A percentile compares a stretch with the other conserved stretches of the same genome.
Evolutionary conservation across 148 eudicot species (phyloP).

Genomic region (Agrostemma githago): DNA sequence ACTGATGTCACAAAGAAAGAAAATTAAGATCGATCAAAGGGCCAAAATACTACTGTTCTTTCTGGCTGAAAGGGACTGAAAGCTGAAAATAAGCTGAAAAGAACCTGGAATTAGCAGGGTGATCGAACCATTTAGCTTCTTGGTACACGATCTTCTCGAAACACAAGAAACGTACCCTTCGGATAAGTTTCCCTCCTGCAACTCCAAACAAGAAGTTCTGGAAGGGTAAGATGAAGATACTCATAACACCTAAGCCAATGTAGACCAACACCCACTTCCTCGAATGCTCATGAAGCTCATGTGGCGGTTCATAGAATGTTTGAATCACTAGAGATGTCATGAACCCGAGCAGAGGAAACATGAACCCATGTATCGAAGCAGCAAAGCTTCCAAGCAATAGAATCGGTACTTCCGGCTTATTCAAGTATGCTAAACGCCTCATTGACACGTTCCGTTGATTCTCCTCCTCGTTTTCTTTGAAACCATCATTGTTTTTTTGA

Average conservation of each 20-base stretch:
- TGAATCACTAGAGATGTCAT: conserved; percentile 55
- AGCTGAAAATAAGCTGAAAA: too few relatives aligned
- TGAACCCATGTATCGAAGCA: conserved; percentile 56
- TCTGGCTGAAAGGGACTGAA: too few relatives aligned
- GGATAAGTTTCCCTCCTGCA: conserved; percentile 78
- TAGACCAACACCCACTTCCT: conserved; percentile 58
- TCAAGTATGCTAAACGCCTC: conserved; percentile 44
- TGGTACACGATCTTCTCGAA: conserved; percentile 75
- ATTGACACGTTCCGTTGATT: conserved; percentile 34
- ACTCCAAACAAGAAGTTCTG: conserved; percentile 67
- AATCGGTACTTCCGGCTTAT: conserved; percentile 64
- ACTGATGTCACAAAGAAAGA: conserved; percentile 25
- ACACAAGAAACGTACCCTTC: conserved; percentile 56
- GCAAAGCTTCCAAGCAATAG: conserved; percentile 57
- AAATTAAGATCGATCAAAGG: background rate
- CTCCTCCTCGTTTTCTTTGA: conserved; percentile 11
- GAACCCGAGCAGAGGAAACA: conserved; percentile 63
- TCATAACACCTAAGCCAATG: conserved; percentile 30
- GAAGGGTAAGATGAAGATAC: conserved; percentile 43
- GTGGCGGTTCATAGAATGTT: conserved; percentile 52
- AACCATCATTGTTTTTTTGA: background rate
- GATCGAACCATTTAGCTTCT: conserved; percentile 87
- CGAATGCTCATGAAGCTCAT: conserved; percentile 45
- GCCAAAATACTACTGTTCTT: too few relatives aligned
- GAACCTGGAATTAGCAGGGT: conserved; percentile 69